A percentile compares a stretch with the other conserved stretches of the same genome.
Evolutionary conservation across 1,284 basidiomycete species (phyloP).

Genomic region (Moesziomyces sp.): DNA sequence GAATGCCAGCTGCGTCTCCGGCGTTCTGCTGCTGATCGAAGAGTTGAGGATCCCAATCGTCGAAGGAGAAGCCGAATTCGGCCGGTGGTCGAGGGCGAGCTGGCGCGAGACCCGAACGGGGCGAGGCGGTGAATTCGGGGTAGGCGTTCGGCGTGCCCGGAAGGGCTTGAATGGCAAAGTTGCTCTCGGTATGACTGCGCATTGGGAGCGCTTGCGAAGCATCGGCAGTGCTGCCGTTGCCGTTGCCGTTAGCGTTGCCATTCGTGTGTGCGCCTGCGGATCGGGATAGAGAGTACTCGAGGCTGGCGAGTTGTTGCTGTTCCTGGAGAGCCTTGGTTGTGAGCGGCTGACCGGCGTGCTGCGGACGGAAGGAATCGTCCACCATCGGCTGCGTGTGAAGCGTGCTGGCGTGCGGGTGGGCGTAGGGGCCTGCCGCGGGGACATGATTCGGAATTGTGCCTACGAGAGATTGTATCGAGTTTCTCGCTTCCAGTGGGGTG

Average conservation of each 20-base stretch:
- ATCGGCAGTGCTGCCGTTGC: background rate
- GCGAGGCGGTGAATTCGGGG: background rate
- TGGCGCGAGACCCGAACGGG: background rate
- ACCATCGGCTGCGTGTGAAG: background rate
- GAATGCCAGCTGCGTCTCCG: background rate
- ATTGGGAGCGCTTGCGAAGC: background rate
- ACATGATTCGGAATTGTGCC: background rate
- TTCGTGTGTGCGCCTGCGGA: background rate
- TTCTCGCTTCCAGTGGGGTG: background rate
- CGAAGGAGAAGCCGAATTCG: background rate
- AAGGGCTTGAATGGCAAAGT: background rate
- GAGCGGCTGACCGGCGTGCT: background rate
- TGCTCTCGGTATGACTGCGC: background rate
- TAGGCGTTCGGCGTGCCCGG: background rate
- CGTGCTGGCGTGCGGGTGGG: background rate
- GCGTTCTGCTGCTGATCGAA: conserved; percentile 6
- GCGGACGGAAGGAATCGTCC: background rate
- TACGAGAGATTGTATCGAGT: background rate
- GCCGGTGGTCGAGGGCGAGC: background rate
- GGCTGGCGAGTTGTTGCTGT: conserved; percentile 9
- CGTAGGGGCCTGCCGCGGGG: background rate
- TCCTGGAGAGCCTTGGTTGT: conserved; percentile 6
- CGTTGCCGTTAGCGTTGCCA: too few relatives aligned
- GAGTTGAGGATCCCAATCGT: conserved; percentile 5
- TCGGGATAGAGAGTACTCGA: conserved; percentile 1